Evolutionary conservation across 768 basidiomycete genomes (phyloP).

Genomic region (Russula ochroleuca): DNA sequence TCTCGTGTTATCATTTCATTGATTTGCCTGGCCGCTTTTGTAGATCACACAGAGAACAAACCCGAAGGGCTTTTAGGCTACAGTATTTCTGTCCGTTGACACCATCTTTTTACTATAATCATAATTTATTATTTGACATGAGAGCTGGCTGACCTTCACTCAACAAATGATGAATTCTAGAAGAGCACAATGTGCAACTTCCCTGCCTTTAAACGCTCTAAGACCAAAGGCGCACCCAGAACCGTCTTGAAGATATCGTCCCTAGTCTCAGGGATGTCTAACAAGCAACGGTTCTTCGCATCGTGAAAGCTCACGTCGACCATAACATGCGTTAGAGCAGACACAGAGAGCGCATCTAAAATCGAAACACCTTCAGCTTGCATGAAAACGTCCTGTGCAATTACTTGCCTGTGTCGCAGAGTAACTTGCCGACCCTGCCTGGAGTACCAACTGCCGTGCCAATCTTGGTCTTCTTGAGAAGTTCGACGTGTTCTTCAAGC

Average conservation of each 20-base stretch:
- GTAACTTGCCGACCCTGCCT: conserved; percentile 81
- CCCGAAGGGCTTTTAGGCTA: conserved; percentile 77
- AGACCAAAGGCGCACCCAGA: conserved; percentile 56
- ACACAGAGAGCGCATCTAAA: conserved; percentile 64
- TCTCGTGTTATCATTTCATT: not conserved
- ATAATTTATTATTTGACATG: conserved; percentile 7
- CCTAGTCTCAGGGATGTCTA: conserved; percentile 82
- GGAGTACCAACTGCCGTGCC: conserved; percentile 91
- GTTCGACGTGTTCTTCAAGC: conserved; percentile 77
- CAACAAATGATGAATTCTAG: conserved; percentile 35
- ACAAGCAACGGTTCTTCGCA: conserved; percentile 64
- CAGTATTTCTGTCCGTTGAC: not conserved
- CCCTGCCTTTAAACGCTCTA: conserved; percentile 62
- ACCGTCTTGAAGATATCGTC: conserved; percentile 76
- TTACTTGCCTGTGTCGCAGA: conserved; percentile 60
- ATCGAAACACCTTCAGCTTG: conserved; percentile 19
- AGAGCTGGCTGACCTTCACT: not conserved
- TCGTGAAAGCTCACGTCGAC: conserved; percentile 73
- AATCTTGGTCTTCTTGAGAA: conserved; percentile 81
- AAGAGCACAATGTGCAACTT: conserved; percentile 80
- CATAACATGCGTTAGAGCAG: conserved; percentile 79
- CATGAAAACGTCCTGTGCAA: not conserved
- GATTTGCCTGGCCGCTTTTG: not conserved
- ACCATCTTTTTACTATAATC: not conserved
- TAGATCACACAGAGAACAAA: conserved; percentile 85